These are phyloP conservation scores for Chlorella variabilis DNA, from an alignment of 163 green algal species.

Conservation along the genomic window DNA sequence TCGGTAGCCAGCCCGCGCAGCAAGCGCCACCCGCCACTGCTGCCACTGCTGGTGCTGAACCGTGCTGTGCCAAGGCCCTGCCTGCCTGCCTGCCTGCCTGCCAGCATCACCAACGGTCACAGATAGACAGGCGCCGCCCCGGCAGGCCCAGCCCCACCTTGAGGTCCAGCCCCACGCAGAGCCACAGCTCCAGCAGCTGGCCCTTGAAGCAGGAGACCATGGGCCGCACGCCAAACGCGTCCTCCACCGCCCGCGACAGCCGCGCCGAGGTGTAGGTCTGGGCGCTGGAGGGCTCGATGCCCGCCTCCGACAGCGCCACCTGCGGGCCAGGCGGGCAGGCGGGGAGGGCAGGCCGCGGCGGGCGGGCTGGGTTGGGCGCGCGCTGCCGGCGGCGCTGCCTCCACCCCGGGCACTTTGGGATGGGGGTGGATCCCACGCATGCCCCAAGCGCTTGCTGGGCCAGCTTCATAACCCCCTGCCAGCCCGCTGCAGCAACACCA, in stretches of 20 bases:
- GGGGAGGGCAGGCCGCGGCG: too few species aligned
- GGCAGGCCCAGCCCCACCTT: neutral
- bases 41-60: too few species aligned
- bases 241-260: constrained; percentile 52
- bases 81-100: too few species aligned
- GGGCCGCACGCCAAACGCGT: constrained; percentile 51
- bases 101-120: too few species aligned
- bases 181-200: constrained; percentile 71
- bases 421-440: too few species aligned
- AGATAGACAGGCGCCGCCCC: too few species aligned
- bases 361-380: too few species aligned
- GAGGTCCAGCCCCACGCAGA: constrained; percentile 69
- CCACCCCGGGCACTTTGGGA: too few species aligned
- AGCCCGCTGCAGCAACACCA: neutral
- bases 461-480: too few species aligned
- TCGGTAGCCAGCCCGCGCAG: neutral
- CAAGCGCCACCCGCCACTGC: too few species aligned
- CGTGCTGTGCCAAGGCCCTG: neutral
- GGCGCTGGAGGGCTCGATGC: constrained; percentile 46
- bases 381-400: too few species aligned
- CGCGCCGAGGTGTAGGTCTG: constrained; percentile 27
- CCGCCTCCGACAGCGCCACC: constrained; percentile 43
- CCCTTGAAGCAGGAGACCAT: constrained; percentile 58
- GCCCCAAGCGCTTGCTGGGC: too few species aligned
- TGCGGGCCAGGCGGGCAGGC: neutral